A percentile compares a stretch with the other conserved stretches of the same genome.
These are phyloP conservation scores for Beauveria varroae DNA, from an alignment of 2,329 filamentous ascomycete genomes.

Conservation along the genomic window DNA sequence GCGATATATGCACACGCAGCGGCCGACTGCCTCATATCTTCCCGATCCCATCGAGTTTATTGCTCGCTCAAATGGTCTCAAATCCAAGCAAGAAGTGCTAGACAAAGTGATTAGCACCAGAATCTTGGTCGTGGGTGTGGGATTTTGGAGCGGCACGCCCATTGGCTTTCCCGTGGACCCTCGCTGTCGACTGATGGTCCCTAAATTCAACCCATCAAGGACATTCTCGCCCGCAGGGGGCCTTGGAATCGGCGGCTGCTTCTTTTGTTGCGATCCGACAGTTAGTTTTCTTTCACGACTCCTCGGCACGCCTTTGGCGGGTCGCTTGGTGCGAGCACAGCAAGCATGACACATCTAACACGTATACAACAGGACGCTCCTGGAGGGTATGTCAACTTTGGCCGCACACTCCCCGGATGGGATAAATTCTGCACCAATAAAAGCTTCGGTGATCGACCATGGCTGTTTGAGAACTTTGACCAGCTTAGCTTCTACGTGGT, in stretches of 20 bases:
- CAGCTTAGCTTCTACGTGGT: slow-evolving; percentile 24
- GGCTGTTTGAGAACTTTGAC: slow-evolving; percentile 29
- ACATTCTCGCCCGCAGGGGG: slow-evolving; percentile 25
- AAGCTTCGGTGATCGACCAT: slow-evolving; percentile 23
- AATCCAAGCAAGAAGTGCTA: slow-evolving; percentile 23
- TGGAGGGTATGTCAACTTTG: slow-evolving; percentile 28
- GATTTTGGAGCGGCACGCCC: slow-evolving; percentile 30
- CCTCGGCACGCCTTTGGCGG: not conserved
- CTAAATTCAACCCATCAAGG: slow-evolving; percentile 24
- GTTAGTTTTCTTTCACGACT: not conserved
- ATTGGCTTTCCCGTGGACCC: slow-evolving; percentile 14
- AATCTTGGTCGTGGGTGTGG: slow-evolving; percentile 21
- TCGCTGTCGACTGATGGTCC: slow-evolving; percentile 15
- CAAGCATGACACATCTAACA: not conserved
- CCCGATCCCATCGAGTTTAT: slow-evolving; percentile 51
- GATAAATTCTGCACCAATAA: slow-evolving; percentile 23
- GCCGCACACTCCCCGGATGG: slow-evolving; percentile 23
- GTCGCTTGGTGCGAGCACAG: not conserved
- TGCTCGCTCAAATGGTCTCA: slow-evolving; percentile 28
- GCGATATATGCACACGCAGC: slow-evolving; percentile 52
- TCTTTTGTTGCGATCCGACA: slow-evolving; percentile 24
- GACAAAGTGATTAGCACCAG: slow-evolving; percentile 24
- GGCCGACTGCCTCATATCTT: slow-evolving; percentile 51
- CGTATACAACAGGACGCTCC: slow-evolving; percentile 20
- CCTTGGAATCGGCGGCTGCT: slow-evolving; percentile 25